Evolutionary conservation across 78 protist species (phyloP).

Genomic region (Polysphondylium violaceum): DNA sequence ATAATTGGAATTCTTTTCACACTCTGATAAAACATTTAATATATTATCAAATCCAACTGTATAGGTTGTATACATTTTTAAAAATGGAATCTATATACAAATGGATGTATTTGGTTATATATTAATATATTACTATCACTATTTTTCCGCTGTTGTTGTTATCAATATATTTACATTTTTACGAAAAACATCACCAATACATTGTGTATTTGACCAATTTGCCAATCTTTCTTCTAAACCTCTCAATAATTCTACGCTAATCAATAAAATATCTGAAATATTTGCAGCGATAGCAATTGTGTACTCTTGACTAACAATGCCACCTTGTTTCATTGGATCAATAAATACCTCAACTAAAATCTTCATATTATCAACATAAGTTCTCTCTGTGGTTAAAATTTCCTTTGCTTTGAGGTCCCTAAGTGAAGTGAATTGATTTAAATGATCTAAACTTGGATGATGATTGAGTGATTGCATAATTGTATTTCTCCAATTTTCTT

Average conservation of each 20-base stretch:
- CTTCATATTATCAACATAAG: slow-evolving; percentile 72
- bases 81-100: slow-evolving; percentile 31
- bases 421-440: slow-evolving; percentile 21
- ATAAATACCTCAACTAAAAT: slow-evolving; percentile 65
- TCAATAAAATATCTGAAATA: slow-evolving; percentile 41
- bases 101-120: too few relatives aligned
- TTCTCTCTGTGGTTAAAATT: slow-evolving; percentile 63
- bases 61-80: slow-evolving; percentile 70
- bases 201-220: slow-evolving; percentile 55
- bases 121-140: not conserved
- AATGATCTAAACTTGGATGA: slow-evolving; percentile 58
- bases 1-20: slow-evolving; percentile 64
- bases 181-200: slow-evolving; percentile 57
- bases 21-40: slow-evolving; percentile 20
- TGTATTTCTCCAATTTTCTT: not conserved
- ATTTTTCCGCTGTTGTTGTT: too few relatives aligned
- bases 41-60: slow-evolving; percentile 73
- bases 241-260: slow-evolving; percentile 33
- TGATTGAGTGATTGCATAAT: too few relatives aligned
- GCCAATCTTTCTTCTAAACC: slow-evolving; percentile 31
- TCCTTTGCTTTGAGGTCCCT: slow-evolving; percentile 67
- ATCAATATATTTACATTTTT: not conserved
- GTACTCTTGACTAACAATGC: slow-evolving; percentile 46
- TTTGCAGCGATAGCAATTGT: slow-evolving; percentile 36
- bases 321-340: slow-evolving; percentile 59